Percentiles rank a stretch among this genome's conserved stretches.
Conservation (phyloP, 1,284 basidiomycete species). For the Fomitiporia mediterranea region DNA sequence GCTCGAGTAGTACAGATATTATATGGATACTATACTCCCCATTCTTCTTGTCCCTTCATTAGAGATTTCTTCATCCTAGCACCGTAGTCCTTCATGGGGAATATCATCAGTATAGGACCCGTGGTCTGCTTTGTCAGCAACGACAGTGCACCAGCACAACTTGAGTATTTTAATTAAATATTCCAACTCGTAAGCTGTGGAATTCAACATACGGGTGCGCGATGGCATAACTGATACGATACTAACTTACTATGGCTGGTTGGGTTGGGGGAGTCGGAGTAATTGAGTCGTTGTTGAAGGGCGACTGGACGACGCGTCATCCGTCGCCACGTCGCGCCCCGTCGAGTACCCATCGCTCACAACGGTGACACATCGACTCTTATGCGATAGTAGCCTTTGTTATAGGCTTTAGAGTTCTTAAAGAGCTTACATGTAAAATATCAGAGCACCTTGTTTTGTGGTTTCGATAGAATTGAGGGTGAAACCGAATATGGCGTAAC, state of each 20-base stretch:
- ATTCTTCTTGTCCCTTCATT: neutral
- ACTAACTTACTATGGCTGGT: no score
- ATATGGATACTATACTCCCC: neutral
- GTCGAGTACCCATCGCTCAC: neutral
- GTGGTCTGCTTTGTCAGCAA: conserved; percentile 3
- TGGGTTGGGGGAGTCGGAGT: neutral
- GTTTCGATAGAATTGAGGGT: neutral
- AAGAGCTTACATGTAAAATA: neutral
- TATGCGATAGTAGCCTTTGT: neutral
- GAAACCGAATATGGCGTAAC: conserved; percentile 11
- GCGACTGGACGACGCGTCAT: neutral
- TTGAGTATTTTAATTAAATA: neutral
- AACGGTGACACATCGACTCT: neutral
- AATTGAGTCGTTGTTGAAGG: neutral
- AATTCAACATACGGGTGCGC: no score
- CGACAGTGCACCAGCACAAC: neutral
- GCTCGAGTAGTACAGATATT: neutral
- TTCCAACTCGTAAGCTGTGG: neutral
- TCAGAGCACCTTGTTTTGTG: neutral
- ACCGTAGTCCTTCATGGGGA: no score
- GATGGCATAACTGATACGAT: no score
- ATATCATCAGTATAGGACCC: neutral
- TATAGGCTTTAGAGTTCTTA: neutral
- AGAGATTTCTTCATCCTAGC: no score
- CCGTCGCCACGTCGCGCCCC: conserved; percentile 1